Conservation (phyloP, 2,329 filamentous ascomycete species). For the Diaporthe humulicola region DNA sequence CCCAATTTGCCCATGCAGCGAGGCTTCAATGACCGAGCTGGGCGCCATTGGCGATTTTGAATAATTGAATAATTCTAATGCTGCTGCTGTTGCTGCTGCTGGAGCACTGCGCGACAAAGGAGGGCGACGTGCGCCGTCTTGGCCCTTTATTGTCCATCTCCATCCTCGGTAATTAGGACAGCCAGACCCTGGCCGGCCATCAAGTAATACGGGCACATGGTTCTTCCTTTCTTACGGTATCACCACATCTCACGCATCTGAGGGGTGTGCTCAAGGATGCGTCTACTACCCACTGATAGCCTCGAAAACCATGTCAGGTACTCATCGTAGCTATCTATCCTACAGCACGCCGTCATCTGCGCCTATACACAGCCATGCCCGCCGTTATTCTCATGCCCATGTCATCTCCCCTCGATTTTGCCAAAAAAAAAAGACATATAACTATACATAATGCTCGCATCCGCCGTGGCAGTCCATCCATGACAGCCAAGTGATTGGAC, state of each 20-base stretch:
- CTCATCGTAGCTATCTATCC: conserved; percentile 14
- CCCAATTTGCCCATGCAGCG: conserved; percentile 7
- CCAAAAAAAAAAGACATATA: conserved; percentile 1
- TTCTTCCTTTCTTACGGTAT: conserved; percentile 24
- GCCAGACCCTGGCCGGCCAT: not conserved
- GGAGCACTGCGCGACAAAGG: not conserved
- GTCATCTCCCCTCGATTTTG: not conserved
- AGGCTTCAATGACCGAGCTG: not conserved
- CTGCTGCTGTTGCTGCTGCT: not conserved
- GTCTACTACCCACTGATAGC: not conserved
- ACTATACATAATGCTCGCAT: conserved; percentile 8
- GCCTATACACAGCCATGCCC: not conserved
- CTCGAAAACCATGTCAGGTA: not conserved
- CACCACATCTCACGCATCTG: not conserved
- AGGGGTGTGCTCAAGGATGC: not conserved
- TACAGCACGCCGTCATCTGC: conserved; percentile 5
- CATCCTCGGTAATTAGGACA: conserved; percentile 12
- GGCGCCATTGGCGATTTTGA: conserved; percentile 11
- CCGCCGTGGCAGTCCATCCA: not conserved
- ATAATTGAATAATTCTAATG: not conserved
- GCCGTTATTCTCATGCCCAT: not conserved
- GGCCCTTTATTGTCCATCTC: not conserved
- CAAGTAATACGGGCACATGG: conserved; percentile 29
- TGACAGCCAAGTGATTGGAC: not conserved
- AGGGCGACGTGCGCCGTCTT: not conserved